A percentile compares a stretch with the other conserved stretches of the same genome.
phyloP scores from a whole-genome alignment of 2,329 filamentous ascomycete species.

The Penicillium sp. region DNA sequence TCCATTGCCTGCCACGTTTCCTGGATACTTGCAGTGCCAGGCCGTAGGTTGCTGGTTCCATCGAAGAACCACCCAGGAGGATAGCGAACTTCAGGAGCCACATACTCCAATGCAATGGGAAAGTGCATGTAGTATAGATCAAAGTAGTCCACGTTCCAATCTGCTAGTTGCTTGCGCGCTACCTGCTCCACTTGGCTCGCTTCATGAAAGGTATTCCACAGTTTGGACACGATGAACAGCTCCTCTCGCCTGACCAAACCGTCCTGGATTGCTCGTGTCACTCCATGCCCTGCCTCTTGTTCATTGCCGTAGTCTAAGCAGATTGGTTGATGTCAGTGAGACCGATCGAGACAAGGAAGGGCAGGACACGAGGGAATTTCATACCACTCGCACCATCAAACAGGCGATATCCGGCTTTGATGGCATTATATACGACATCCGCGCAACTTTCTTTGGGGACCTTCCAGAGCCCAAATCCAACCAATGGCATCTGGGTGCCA shows the following conservation, averaged over 20 bases:
- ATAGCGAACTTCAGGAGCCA: conserved; percentile 78
- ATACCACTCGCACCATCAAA: conserved; percentile 65
- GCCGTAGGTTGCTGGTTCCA: conserved; percentile 66
- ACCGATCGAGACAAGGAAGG: no score
- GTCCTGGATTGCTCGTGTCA: conserved; percentile 78
- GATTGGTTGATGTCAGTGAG: no score
- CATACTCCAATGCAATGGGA: conserved; percentile 82
- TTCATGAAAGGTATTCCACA: conserved; percentile 92
- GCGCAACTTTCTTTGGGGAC: conserved; percentile 73
- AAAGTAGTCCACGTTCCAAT: conserved; percentile 88
- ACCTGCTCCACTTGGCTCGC: conserved; percentile 76
- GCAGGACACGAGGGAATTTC: no score
- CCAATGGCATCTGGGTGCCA: conserved; percentile 45
- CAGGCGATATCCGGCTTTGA: conserved; percentile 64
- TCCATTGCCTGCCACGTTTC: conserved; percentile 86
- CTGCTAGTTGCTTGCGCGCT: conserved; percentile 73
- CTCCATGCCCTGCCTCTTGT: conserved; percentile 74
- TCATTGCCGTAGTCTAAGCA: conserved; percentile 81
- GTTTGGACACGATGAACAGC: conserved; percentile 89
- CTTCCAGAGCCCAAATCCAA: conserved; percentile 71
- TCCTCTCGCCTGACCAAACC: conserved; percentile 82
- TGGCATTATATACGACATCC: conserved; percentile 76
- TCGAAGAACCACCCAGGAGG: conserved; percentile 83
- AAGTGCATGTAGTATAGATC: conserved; percentile 91
- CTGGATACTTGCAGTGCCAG: conserved; percentile 72